Percentiles rank a stretch among this genome's conserved stretches.
Evolutionary conservation across 2,329 filamentous ascomycete genomes (phyloP).

Genomic region (Hypoxylon sp.): DNA sequence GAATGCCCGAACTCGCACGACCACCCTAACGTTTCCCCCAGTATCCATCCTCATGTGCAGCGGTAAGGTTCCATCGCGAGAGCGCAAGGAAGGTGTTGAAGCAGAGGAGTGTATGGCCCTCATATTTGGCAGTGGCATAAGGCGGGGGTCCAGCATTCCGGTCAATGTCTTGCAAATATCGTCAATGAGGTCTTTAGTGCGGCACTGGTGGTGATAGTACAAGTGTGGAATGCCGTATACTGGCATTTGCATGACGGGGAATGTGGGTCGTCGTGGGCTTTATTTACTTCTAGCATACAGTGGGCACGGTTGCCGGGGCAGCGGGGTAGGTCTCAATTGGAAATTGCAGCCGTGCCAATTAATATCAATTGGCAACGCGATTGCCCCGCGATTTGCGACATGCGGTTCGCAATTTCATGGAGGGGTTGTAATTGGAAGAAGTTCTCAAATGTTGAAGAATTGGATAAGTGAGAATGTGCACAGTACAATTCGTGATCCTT

Average conservation of each 20-base stretch:
- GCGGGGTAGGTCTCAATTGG: neutral
- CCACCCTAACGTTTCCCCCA: conserved; percentile 85
- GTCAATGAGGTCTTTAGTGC: conserved; percentile 47
- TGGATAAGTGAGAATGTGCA: neutral
- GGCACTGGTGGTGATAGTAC: conserved; percentile 38
- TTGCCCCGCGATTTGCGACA: conserved; percentile 23
- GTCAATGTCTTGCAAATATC: conserved; percentile 43
- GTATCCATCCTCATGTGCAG: conserved; percentile 70
- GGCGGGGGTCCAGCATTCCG: conserved; percentile 60
- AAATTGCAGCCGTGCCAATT: neutral
- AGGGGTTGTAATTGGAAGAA: neutral
- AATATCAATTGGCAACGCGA: conserved; percentile 1
- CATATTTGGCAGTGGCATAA: conserved; percentile 62
- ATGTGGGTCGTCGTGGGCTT: conserved; percentile 32
- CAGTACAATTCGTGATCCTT: neutral
- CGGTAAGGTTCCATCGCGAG: conserved; percentile 76
- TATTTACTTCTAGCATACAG: conserved; percentile 41
- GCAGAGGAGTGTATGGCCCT: conserved; percentile 72
- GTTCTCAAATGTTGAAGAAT: neutral
- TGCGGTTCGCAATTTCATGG: neutral
- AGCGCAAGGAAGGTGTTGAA: conserved; percentile 83
- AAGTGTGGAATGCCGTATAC: conserved; percentile 50
- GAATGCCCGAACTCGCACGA: conserved; percentile 85
- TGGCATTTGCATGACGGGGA: conserved; percentile 35
- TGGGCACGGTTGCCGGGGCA: conserved; percentile 30